Evolutionary conservation across 1,284 basidiomycete genomes (phyloP).

Genomic region (Leccinum solheimii): DNA sequence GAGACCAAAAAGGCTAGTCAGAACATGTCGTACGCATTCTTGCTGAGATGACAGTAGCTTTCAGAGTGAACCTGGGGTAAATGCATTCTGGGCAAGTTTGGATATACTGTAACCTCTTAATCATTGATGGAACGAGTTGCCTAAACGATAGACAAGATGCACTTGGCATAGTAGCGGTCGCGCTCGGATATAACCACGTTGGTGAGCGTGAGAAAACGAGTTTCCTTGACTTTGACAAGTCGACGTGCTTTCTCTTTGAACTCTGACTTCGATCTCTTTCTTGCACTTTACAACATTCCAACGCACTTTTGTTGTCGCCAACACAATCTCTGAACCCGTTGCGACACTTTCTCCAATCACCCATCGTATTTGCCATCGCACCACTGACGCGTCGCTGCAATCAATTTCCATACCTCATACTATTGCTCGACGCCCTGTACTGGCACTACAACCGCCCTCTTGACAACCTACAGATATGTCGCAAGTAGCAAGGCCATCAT

Average conservation of each 20-base stretch:
- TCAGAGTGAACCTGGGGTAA: no score
- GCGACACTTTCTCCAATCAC: conserved; percentile 14
- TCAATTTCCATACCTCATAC: conserved; percentile 21
- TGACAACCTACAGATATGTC: conserved; percentile 34
- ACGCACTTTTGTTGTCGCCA: conserved; percentile 11
- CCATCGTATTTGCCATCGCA: conserved; percentile 16
- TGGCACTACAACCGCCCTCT: conserved; percentile 13
- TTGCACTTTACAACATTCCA: conserved; percentile 14
- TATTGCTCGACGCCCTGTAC: conserved; percentile 16
- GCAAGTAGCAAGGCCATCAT: conserved; percentile 44
- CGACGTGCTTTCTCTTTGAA: conserved; percentile 25
- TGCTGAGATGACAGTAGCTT: no score
- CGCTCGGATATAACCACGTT: neutral
- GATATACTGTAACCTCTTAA: no score
- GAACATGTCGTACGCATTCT: neutral
- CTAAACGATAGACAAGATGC: no score
- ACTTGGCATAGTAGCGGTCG: no score
- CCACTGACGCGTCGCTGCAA: conserved; percentile 22
- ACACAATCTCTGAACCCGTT: conserved; percentile 12
- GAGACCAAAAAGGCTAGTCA: neutral
- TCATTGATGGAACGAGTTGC: no score
- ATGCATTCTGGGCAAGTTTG: no score
- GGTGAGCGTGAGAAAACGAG: conserved; percentile 26
- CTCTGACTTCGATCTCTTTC: conserved; percentile 32
- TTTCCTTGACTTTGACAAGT: conserved; percentile 31